A percentile compares a stretch with the other conserved stretches of the same genome.
Evolutionary conservation across 2,329 filamentous ascomycete species (phyloP).

Genomic region (Colletotrichum echinochloae): DNA sequence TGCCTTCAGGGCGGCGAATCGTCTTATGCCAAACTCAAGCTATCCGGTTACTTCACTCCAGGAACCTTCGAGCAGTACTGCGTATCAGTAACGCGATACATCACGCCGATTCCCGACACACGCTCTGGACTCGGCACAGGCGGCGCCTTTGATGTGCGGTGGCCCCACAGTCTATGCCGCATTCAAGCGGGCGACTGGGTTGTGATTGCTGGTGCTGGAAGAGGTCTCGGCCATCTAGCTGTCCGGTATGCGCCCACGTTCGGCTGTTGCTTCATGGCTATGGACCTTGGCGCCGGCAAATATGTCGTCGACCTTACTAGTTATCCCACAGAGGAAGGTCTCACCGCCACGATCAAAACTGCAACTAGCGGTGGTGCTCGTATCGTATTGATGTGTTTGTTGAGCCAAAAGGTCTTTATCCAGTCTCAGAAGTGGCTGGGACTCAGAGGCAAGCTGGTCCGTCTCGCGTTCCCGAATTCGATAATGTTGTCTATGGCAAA

Average conservation of each 20-base stretch:
- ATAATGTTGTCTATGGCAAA: conserved; percentile 23
- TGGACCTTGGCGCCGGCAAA: conserved; percentile 47
- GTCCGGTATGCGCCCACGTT: conserved; percentile 48
- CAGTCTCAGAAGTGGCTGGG: conserved; percentile 44
- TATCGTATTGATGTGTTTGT: conserved; percentile 44
- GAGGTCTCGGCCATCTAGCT: conserved; percentile 47
- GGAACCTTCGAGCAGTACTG: conserved; percentile 46
- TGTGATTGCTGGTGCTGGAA: conserved; percentile 48
- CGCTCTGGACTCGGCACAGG: conserved; percentile 49
- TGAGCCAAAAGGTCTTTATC: conserved; percentile 43
- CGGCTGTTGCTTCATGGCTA: conserved; percentile 46
- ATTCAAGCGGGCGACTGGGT: conserved; percentile 54
- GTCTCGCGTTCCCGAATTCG: conserved; percentile 44
- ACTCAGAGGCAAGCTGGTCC: conserved; percentile 47
- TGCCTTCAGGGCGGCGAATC: conserved; percentile 44
- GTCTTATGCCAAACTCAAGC: conserved; percentile 41
- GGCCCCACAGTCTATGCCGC: conserved; percentile 74
- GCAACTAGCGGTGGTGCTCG: conserved; percentile 42
- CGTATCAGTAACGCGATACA: conserved; percentile 53
- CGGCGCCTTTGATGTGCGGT: conserved; percentile 75
- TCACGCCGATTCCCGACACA: conserved; percentile 55
- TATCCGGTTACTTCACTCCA: conserved; percentile 45
- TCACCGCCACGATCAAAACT: conserved; percentile 31
- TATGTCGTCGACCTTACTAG: conserved; percentile 46
- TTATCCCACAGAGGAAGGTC: conserved; percentile 29